Evolutionary conservation across 371 early-diverging fungal genomes (phyloP), one percentile per base, ranked within the genome.

Genomic region (Mucor circinelloides): DNA sequence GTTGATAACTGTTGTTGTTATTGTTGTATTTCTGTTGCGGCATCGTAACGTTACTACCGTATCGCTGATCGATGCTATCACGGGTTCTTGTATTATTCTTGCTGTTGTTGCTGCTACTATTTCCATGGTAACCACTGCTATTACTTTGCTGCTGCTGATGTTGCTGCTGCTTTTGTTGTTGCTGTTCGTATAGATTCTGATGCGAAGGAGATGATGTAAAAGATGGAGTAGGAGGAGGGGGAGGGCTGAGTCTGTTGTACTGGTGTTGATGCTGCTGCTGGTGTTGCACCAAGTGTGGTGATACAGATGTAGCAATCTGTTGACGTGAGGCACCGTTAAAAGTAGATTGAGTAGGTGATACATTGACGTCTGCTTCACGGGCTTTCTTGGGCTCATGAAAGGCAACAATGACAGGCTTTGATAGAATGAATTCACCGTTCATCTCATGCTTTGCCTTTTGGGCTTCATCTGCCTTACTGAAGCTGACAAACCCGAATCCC

Each of bases 401-500:
- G 8, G 83, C 75, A 28, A 83, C 76, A 21, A 79, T 57, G 48
- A 83, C 69, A 13, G 79, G 79, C 34, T 83, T 83, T n/a, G 68
- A 66, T 19, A 77, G 21, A 21, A 83, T 70, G 2, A 56, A 52
- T 19, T 67, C 69, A 31, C 72, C 70, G 60, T 83, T 76, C 78
- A 80, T 83, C 60, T 73, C 78, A 25, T 68, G 63, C 31, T 74
- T 63, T 25, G 83, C 83, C 12, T 60, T 60, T 17, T 60, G 59
- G 4, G 83, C 83, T 64, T 83, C 83, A 10, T 81, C 79, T 19
- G 79, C 67, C 36, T 70, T 71, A 34, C 75, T 69, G 54, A 77
- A 83, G 56, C 83, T 83, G 23, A 83, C 83, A 58, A 83, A 83
- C 3, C 83, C 83, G 34, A 80, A 83, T 0, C 83, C 83, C 57